Base-by-base conservation (phyloP, 768 basidiomycete species). In the Cystobasidium tubakii region DNA sequence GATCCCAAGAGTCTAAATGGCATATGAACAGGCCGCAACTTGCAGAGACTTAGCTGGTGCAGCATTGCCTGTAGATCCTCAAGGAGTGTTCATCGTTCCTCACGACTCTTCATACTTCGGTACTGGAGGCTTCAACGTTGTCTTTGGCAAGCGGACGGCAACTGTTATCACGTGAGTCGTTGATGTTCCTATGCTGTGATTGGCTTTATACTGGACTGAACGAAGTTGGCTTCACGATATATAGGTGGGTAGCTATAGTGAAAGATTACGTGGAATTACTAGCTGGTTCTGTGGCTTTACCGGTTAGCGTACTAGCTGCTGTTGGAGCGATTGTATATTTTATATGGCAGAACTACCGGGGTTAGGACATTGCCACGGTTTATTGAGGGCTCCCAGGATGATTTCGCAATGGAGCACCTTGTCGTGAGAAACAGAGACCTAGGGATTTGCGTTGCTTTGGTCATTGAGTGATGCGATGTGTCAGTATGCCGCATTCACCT, bases 21-120 rank as follows among this genome's bases (percentile, higher is more conserved):
- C n/a, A n/a, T n/a, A n/a, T n/a, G n/a, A n/a, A n/a, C 66, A 67
- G 66, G 66, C 69, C 1, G 33, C 55, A 7, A 71, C 50, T 36
- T 31, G 46, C 9, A 39, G 29, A 23, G 29, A 55, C 9, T n/a
- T 60, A 12, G 39, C 29, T 2, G 69, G 69, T 10, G 69, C 33
- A 31, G 54, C 69, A 15, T 27, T 71, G 33, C 53, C 54, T 1
- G 69, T 71, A n/a, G 69, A 57, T 31, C 69, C 69, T 1, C 15
- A 55, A 44, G 69, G 69, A 3, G 69, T 71, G 1, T 33, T 71
- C 36, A 19, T 55, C 2, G 33, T 71, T 19, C 69, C 69, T 2
- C 55, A 55, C 33, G 53, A 57, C n/a, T 19, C 44, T 2, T 29
- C n/a, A 13, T 17, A 46, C 66, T 25, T 67, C 31, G 55, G 69